phyloP scores from a whole-genome alignment of 2,329 filamentous ascomycete species.

The Calonectria hawksworthii region DNA sequence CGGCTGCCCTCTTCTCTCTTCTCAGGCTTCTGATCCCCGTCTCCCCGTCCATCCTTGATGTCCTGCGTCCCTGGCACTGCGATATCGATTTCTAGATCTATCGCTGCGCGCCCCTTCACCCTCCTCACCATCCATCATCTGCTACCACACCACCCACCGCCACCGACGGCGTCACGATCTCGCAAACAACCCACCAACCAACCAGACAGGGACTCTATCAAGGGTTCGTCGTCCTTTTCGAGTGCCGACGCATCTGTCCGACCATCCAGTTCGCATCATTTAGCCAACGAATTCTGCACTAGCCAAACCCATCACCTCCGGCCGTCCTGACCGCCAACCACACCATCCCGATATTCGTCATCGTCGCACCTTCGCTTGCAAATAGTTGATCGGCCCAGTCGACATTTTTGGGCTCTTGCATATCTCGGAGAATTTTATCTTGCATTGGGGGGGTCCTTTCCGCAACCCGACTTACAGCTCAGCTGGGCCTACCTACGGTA shows the following conservation, averaged over 20 bases:
- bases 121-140: not conserved
- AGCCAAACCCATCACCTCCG: not conserved
- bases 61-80: not conserved
- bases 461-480: conserved; percentile 1
- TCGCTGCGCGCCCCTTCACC: not conserved
- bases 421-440: conserved; percentile 13
- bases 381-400: not conserved
- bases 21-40: not conserved
- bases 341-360: not conserved
- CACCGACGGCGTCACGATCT: conserved; percentile 14
- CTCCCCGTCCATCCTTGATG: not conserved
- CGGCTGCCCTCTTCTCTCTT: not conserved
- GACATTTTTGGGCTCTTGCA: not conserved
- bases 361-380: not conserved
- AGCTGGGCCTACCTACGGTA: not conserved
- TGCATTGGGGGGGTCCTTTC: not conserved
- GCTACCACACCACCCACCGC: conserved; percentile 12
- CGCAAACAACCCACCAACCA: conserved; percentile 10
- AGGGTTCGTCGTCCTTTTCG: not conserved
- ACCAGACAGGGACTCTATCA: not conserved
- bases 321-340: conserved; percentile 2
- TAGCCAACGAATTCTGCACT: not conserved
- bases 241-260: not conserved
- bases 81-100: not conserved
- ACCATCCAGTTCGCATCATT: not conserved